Evolutionary conservation across 305 asterid species (phyloP).

Genomic region (Plantago lanceolata): DNA sequence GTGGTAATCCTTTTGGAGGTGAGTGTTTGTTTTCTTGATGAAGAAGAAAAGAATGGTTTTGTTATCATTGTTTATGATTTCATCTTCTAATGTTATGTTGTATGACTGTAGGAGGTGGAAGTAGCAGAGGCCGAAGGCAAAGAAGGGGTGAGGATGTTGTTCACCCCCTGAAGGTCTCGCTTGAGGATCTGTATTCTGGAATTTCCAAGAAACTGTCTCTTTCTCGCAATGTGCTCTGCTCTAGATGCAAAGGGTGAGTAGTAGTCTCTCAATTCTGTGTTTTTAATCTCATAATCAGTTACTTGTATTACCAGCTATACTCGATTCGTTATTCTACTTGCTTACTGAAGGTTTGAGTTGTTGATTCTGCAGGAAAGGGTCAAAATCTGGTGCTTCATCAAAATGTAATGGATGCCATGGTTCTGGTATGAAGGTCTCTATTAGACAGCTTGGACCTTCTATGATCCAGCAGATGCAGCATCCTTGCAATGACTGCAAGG

Average conservation of each 20-base stretch:
- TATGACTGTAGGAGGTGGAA: constrained; percentile 59
- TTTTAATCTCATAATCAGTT: background rate
- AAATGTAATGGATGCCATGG: constrained; percentile 59
- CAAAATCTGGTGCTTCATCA: constrained; percentile 57
- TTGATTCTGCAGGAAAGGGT: constrained; percentile 36
- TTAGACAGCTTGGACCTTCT: constrained; percentile 55
- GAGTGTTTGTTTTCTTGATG: constrained; percentile 24
- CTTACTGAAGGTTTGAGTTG: background rate
- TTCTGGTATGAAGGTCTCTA: constrained; percentile 57
- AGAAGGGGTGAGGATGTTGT: constrained; percentile 94
- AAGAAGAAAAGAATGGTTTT: background rate
- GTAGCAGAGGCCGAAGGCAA: constrained; percentile 90
- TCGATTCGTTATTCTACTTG: background rate
- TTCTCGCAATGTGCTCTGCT: constrained; percentile 77
- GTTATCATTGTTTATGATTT: background rate
- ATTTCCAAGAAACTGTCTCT: constrained; percentile 86
- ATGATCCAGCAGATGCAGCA: constrained; percentile 70
- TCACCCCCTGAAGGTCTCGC: constrained; percentile 88
- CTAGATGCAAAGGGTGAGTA: constrained; percentile 91
- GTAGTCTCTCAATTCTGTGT: constrained; percentile 16
- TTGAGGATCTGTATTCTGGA: constrained; percentile 83
- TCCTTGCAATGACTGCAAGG: constrained; percentile 56
- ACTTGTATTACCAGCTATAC: background rate
- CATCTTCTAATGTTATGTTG: background rate
- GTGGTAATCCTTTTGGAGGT: constrained; percentile 83